Evolutionary conservation across 2,329 filamentous ascomycete species (phyloP).

Genomic region (Xylariaceae sp.): DNA sequence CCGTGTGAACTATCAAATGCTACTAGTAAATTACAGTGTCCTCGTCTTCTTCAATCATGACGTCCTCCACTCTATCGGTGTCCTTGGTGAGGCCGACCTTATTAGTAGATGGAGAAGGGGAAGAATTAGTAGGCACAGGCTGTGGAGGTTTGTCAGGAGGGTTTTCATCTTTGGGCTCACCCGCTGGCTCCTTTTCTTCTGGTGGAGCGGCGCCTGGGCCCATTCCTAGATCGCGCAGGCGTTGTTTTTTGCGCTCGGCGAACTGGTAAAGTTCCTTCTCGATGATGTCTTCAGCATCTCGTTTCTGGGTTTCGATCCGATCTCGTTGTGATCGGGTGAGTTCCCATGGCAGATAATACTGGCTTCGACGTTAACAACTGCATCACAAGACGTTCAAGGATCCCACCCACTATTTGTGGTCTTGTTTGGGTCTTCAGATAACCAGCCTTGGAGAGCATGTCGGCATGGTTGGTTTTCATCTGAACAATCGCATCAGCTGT

Average conservation of each 20-base stretch:
- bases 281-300: slow-evolving; percentile 60
- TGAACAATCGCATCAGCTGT: slow-evolving; percentile 34
- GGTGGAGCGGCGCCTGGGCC: slow-evolving; percentile 15
- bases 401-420: slow-evolving; percentile 66
- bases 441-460: slow-evolving; percentile 65
- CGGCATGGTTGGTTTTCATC: slow-evolving; percentile 73
- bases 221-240: slow-evolving; percentile 34
- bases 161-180: slow-evolving; percentile 42
- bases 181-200: slow-evolving; percentile 37
- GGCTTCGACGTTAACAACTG: slow-evolving; percentile 3
- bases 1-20: neutral
- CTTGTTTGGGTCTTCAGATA: slow-evolving; percentile 68
- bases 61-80: slow-evolving; percentile 67
- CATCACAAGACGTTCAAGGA: neutral
- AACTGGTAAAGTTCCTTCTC: slow-evolving; percentile 63
- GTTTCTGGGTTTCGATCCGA: slow-evolving; percentile 65
- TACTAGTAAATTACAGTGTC: slow-evolving; percentile 83
- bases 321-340: slow-evolving; percentile 65
- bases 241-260: slow-evolving; percentile 43
- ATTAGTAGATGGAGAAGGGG: slow-evolving; percentile 23
- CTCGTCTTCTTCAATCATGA: slow-evolving; percentile 80
- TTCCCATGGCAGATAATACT: slow-evolving; percentile 89
- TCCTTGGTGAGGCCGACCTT: slow-evolving; percentile 38
- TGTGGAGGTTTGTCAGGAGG: slow-evolving; percentile 30
- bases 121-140: slow-evolving; percentile 36